Conservation (phyloP, 768 basidiomycete genomes). For the Lactarius vividus region DNA sequence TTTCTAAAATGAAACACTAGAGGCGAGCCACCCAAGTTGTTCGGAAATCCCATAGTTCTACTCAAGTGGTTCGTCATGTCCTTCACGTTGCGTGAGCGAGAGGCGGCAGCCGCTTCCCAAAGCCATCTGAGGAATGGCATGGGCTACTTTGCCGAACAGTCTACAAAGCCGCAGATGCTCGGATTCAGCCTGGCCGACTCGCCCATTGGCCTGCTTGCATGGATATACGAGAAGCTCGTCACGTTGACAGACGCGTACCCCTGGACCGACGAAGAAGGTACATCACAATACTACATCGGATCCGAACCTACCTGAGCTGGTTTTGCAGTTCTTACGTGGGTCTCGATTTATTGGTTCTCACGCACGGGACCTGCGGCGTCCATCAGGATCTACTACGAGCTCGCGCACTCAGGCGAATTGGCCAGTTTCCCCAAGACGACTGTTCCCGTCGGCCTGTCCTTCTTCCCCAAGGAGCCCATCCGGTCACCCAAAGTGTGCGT, state of each 20-base stretch:
- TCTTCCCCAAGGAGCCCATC: slow-evolving; percentile 50
- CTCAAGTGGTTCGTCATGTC: too few relatives aligned
- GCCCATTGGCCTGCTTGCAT: slow-evolving; percentile 43
- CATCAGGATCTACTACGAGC: slow-evolving; percentile 57
- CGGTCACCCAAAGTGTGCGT: slow-evolving; percentile 40
- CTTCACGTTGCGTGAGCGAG: too few relatives aligned
- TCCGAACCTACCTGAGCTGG: not conserved
- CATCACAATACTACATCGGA: not conserved
- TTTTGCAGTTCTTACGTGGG: slow-evolving; percentile 53
- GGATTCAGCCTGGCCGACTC: slow-evolving; percentile 56
- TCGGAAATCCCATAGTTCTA: too few relatives aligned
- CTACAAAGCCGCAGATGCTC: slow-evolving; percentile 34
- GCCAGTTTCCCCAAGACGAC: not conserved
- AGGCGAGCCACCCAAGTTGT: too few relatives aligned
- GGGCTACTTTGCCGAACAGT: slow-evolving; percentile 43
- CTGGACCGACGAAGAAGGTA: slow-evolving; percentile 56
- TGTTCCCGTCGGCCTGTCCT: slow-evolving; percentile 50
- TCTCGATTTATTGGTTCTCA: slow-evolving; percentile 59
- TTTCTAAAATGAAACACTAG: too few relatives aligned
- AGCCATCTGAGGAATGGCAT: slow-evolving; percentile 35
- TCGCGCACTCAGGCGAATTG: not conserved
- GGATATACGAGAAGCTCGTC: slow-evolving; percentile 36
- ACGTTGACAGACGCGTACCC: slow-evolving; percentile 43
- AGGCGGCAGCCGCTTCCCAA: slow-evolving; percentile 6
- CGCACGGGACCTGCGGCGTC: slow-evolving; percentile 57